Base-by-base conservation (phyloP, 306 rosid species). In the Cucurbita maxima region DNA sequence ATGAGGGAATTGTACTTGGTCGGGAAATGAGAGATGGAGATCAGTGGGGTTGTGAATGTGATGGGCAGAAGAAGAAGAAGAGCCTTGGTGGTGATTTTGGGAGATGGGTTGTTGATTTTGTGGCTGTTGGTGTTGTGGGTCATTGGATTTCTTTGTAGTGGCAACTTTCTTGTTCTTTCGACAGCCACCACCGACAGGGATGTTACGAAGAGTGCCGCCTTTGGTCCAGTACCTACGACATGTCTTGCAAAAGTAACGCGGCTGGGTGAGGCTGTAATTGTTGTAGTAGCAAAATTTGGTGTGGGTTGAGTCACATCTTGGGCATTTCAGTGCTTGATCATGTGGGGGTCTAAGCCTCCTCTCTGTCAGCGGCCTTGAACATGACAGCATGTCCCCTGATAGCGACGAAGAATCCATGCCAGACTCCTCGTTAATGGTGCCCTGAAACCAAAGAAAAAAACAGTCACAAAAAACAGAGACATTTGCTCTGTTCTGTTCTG, bases 221-320 rank as follows among this genome's bases (percentile, higher is more conserved):
- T 91, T 88, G 34, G 99, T 95, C 99, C 99, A 95, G 78, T 95
- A 95, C 88, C 99, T 81, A 38, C 99, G 77, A 56, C 97, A 95
- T 1, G 99, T 84, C 78, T 95, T 95, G 96, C 99, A 95, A 47
- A 95, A 95, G 84, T 95, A 95, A 81, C 97, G 81, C 7, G 97
- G 99, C 81, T 95, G 99, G 18, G 99, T 54, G 81, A 95, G 99
- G 48, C 99, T 95, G 76, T 95, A 95, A 73, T 95, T 95, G 88
- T 95, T 95, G 92, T 95, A 95, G 89, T 95, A 95, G 59, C 99
- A 95, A 76, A 95, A 95, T 71, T 95, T 95, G 77, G 99, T 95
- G 86, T 91, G 97, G 1, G 96, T 85, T 18, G 99, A 95, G 3
- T 95, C 97, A 67, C 99, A 95, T 76, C 99, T 80, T 0, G 99